phyloP scores from a whole-genome alignment of 306 rosid genomes.

The Aeschynomene evenia region DNA sequence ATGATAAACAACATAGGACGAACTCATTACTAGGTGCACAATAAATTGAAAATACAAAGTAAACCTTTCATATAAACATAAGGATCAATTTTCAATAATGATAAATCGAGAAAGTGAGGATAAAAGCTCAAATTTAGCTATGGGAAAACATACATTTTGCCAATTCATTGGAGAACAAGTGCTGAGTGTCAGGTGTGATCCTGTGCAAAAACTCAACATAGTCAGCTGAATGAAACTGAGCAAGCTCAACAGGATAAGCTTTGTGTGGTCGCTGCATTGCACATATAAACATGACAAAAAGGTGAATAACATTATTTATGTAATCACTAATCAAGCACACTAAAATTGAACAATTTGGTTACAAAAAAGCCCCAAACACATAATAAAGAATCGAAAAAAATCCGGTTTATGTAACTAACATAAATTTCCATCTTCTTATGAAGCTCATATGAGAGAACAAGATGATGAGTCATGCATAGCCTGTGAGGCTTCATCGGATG shows the following conservation, averaged over 20 bases:
- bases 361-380: not conserved
- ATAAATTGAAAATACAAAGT: constrained; percentile 3
- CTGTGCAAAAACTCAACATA: constrained; percentile 94
- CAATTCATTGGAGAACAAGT: constrained; percentile 72
- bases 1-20: constrained; percentile 15
- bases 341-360: not conserved
- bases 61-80: constrained; percentile 1
- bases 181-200: constrained; percentile 85
- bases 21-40: constrained; percentile 18
- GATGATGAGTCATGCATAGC: constrained; percentile 97
- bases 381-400: constrained; percentile 8
- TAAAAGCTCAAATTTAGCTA: not conserved
- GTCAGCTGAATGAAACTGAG: constrained; percentile 94
- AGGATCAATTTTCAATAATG: not conserved
- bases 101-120: not conserved
- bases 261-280: constrained; percentile 91
- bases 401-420: constrained; percentile 50
- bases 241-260: constrained; percentile 99
- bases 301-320: not conserved
- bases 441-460: constrained; percentile 94
- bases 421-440: constrained; percentile 97
- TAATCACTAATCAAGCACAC: constrained; percentile 7
- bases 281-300: constrained; percentile 21
- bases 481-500: constrained; percentile 99
- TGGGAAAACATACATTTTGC: constrained; percentile 55